Conservation (phyloP, 768 basidiomycete species). For the Amanita pseudoporphyria region DNA sequence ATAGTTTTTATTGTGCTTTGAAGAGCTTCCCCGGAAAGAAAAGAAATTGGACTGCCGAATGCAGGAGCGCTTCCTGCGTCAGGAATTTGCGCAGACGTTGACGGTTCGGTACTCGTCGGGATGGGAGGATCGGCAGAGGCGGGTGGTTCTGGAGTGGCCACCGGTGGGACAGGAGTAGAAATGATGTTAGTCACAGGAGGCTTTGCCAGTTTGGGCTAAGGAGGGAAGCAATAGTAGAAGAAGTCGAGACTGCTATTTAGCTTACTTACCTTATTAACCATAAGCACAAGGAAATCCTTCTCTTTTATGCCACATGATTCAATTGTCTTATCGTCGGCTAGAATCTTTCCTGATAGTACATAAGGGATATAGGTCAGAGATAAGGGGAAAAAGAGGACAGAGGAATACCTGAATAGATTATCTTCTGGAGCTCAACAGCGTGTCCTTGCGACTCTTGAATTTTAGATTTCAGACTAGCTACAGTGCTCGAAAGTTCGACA, state of each 20-base stretch:
- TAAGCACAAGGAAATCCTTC: slow-evolving; percentile 98
- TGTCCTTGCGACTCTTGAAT: slow-evolving; percentile 72
- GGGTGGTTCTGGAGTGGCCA: neutral
- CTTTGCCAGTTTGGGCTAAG: slow-evolving; percentile 11
- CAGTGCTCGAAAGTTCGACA: slow-evolving; percentile 63
- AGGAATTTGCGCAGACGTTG: slow-evolving; percentile 22
- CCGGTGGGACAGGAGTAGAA: neutral
- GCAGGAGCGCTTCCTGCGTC: slow-evolving; percentile 16
- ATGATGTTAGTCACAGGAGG: no score
- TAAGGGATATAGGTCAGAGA: neutral
- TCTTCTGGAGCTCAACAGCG: slow-evolving; percentile 68
- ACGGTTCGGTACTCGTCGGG: slow-evolving; percentile 12
- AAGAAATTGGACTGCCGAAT: slow-evolving; percentile 43
- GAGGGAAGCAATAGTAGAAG: slow-evolving; percentile 19
- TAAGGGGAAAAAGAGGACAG: neutral
- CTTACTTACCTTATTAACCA: slow-evolving; percentile 83
- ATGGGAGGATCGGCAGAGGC: slow-evolving; percentile 23
- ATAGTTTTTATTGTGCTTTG: slow-evolving; percentile 76
- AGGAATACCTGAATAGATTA: slow-evolving; percentile 81
- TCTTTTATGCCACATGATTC: slow-evolving; percentile 90
- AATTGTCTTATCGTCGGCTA: slow-evolving; percentile 81
- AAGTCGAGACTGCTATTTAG: slow-evolving; percentile 18
- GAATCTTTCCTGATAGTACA: slow-evolving; percentile 66
- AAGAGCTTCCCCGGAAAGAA: slow-evolving; percentile 69
- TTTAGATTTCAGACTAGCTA: slow-evolving; percentile 76